phyloP scores from a whole-genome alignment of 163 green algal genomes.

The Scenedesmus sp. region DNA sequence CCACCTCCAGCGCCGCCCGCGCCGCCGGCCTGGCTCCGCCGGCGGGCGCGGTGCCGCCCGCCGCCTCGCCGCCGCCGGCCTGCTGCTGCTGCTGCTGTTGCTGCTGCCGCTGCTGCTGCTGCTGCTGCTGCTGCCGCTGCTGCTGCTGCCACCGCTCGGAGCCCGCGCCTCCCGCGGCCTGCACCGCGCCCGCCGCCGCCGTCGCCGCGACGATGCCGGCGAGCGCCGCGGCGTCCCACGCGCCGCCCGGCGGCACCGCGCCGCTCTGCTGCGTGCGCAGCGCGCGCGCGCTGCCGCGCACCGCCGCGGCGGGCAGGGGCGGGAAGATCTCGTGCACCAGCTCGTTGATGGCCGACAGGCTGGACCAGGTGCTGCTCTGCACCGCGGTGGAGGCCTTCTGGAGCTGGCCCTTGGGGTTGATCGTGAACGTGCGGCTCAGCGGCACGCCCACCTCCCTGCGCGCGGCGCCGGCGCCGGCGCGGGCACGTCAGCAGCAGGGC shows the following conservation, averaged over 20 bases:
- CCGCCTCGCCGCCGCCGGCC: not conserved
- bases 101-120: not conserved
- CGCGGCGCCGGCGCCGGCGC: too few species aligned
- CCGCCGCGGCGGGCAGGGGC: constrained; percentile 35
- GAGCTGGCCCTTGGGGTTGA: constrained; percentile 83
- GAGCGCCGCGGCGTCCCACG: not conserved
- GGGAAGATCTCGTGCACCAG: constrained; percentile 82
- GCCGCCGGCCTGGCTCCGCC: too few species aligned
- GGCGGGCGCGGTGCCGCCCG: not conserved
- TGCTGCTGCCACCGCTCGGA: not conserved
- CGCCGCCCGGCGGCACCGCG: not conserved
- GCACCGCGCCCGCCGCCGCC: not conserved
- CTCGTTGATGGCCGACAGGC: constrained; percentile 67
- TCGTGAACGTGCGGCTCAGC: constrained; percentile 90
- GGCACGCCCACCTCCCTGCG: constrained; percentile 74
- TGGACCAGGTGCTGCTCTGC: constrained; percentile 53
- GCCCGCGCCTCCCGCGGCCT: not conserved
- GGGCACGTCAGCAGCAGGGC: not conserved
- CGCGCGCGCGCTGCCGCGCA: not conserved
- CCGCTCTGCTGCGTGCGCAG: not conserved
- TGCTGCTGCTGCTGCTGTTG: not conserved
- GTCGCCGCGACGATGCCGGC: not conserved
- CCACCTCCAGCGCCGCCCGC: constrained; percentile 3
- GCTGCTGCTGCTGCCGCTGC: constrained; percentile 22
- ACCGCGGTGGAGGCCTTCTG: constrained; percentile 35